These are phyloP conservation scores for Aspergillus clavatus DNA, from an alignment of 2,329 filamentous ascomycete species.

Conservation along the genomic window DNA sequence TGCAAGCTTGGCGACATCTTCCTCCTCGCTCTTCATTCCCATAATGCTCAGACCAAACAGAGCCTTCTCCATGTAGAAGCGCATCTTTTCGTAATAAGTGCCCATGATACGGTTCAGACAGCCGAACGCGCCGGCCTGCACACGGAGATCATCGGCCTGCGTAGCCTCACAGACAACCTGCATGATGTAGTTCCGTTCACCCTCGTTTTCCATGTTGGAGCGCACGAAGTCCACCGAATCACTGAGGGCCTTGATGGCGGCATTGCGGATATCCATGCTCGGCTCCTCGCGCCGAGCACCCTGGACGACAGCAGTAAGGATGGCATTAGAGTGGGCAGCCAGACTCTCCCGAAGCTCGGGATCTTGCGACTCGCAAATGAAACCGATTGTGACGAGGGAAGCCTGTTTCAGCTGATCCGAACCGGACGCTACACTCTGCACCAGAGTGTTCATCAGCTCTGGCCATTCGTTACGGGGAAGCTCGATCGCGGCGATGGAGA, in stretches of 20 bases:
- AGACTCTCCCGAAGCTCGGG: constrained; percentile 75
- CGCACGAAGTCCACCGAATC: constrained; percentile 97
- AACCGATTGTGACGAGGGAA: constrained; percentile 93
- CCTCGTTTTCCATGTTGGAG: constrained; percentile 98
- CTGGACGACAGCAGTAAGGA: constrained; percentile 94
- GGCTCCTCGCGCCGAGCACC: constrained; percentile 94
- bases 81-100: constrained; percentile 99
- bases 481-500: constrained; percentile 91
- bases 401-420: constrained; percentile 86
- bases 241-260: constrained; percentile 87
- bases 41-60: constrained; percentile 95
- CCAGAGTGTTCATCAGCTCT: constrained; percentile 81
- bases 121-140: constrained; percentile 94
- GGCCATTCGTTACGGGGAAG: constrained; percentile 89
- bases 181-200: constrained; percentile 99
- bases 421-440: constrained; percentile 87
- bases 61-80: constrained; percentile 99
- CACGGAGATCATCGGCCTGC: constrained; percentile 81
- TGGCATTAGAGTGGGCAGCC: constrained; percentile 88
- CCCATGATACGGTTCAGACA: constrained; percentile 98
- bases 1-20: constrained; percentile 95
- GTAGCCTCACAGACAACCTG: constrained; percentile 99
- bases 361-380: constrained; percentile 96
- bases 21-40: constrained; percentile 96
- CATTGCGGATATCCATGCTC: constrained; percentile 83